Conservation (phyloP, 192 early-diverging fungal species). For the Backusella liffmaniae region DNA sequence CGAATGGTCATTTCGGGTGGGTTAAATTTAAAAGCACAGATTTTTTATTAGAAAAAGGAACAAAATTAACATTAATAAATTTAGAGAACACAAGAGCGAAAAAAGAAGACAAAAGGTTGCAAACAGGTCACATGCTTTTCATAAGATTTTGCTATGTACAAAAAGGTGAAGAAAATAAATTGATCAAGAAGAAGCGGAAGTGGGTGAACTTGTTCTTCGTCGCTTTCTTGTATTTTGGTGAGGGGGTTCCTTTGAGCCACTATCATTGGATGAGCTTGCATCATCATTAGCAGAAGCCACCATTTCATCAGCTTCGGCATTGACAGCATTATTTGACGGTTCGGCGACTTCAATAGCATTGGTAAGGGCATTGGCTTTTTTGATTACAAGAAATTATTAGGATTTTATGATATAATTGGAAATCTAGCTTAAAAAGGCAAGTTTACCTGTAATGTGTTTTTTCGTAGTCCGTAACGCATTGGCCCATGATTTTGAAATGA, state of each 20-base stretch:
- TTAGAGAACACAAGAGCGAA: not conserved
- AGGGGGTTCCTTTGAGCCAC: not conserved
- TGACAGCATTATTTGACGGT: no score
- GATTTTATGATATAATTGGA: not conserved
- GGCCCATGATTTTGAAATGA: conserved; percentile 6
- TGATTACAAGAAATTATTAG: not conserved
- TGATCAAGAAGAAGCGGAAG: not conserved
- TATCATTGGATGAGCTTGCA: not conserved
- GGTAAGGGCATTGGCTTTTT: not conserved
- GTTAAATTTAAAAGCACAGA: not conserved
- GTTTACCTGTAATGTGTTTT: not conserved
- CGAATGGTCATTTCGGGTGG: not conserved
- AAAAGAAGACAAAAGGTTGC: not conserved
- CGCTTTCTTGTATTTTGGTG: not conserved
- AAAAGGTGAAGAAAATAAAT: not conserved
- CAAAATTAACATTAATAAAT: not conserved
- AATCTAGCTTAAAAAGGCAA: not conserved
- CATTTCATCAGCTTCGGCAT: not conserved
- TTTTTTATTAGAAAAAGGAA: not conserved
- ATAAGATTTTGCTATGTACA: not conserved
- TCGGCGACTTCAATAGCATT: not conserved
- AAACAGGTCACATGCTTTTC: not conserved
- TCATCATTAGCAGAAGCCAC: not conserved
- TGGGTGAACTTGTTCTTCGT: not conserved
- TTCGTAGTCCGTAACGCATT: conserved; percentile 11